These are phyloP conservation scores for Quercus variabilis DNA, from an alignment of 306 rosid species.

Conservation along the genomic window DNA sequence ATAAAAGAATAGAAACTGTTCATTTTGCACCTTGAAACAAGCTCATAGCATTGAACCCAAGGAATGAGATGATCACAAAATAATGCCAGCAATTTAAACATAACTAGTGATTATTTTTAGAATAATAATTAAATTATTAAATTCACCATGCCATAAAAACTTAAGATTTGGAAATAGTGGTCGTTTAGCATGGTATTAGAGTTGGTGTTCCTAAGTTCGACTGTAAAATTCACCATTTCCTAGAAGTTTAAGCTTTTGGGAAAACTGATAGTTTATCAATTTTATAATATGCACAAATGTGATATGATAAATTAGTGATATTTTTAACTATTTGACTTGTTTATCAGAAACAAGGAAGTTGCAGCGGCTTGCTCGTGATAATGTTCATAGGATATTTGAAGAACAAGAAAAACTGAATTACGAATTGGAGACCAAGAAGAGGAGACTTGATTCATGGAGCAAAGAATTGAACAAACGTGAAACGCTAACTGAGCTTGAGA, in stretches of 20 bases:
- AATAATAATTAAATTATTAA: too few species aligned
- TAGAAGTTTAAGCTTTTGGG: too few species aligned
- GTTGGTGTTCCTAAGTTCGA: too few species aligned
- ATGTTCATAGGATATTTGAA: constrained; percentile 63
- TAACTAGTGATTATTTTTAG: not conserved
- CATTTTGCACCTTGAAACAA: not conserved
- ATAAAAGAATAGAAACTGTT: not conserved
- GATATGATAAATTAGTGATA: not conserved
- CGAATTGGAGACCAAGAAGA: constrained; percentile 74
- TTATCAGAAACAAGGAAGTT: constrained; percentile 69
- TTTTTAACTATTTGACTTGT: constrained; percentile 3
- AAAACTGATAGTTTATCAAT: not conserved
- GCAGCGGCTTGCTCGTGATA: constrained; percentile 64
- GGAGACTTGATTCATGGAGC: constrained; percentile 81
- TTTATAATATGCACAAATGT: not conserved
- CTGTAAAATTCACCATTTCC: too few species aligned
- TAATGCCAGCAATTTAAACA: not conserved
- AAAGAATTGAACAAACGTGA: constrained; percentile 83
- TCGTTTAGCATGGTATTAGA: too few species aligned
- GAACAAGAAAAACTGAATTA: constrained; percentile 76
- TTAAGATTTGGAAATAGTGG: too few species aligned
- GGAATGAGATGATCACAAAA: not conserved
- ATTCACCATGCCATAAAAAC: too few species aligned
- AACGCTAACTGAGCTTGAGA: constrained; percentile 80
- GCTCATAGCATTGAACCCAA: not conserved